phyloP scores from a whole-genome alignment of 306 rosid genomes.

The Acacia melanoxylon region DNA sequence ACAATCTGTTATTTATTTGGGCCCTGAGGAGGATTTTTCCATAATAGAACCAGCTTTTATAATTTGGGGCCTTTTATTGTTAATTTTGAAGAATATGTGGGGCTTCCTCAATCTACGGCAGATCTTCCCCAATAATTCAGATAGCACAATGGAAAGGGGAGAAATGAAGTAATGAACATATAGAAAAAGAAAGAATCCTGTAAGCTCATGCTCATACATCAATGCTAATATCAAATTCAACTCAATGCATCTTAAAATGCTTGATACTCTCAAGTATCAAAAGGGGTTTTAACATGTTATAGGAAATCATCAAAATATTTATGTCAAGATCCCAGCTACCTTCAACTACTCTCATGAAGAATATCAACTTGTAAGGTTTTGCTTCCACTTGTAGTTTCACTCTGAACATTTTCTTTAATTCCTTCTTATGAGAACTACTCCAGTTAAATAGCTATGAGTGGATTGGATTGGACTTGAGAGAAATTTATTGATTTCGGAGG shows the following conservation, averaged over 20 bases:
- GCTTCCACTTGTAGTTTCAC: not conserved
- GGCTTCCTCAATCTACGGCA: slow-evolving; percentile 5
- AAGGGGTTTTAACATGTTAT: not conserved
- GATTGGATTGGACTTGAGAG: not conserved
- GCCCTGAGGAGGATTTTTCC: too few relatives aligned
- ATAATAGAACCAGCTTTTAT: slow-evolving; percentile 15
- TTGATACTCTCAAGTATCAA: not conserved
- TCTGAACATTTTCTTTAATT: not conserved
- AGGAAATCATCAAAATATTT: not conserved
- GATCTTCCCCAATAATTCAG: not conserved
- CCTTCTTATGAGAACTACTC: not conserved
- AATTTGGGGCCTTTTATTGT: not conserved
- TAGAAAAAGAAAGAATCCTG: too few relatives aligned
- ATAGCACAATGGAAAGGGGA: not conserved
- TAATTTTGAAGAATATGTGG: not conserved
- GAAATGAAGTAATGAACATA: not conserved
- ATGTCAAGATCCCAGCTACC: not conserved
- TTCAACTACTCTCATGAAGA: not conserved
- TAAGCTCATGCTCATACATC: not conserved
- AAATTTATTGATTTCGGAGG: not conserved
- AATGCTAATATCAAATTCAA: not conserved
- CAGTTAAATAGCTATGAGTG: too few relatives aligned
- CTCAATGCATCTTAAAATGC: not conserved
- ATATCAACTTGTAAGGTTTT: not conserved
- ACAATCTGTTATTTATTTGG: too few relatives aligned